Evolutionary conservation across 371 early-diverging fungal species (phyloP), one percentile per base, ranked within the genome.

Genomic region (Actinomortierella ambigua): DNA sequence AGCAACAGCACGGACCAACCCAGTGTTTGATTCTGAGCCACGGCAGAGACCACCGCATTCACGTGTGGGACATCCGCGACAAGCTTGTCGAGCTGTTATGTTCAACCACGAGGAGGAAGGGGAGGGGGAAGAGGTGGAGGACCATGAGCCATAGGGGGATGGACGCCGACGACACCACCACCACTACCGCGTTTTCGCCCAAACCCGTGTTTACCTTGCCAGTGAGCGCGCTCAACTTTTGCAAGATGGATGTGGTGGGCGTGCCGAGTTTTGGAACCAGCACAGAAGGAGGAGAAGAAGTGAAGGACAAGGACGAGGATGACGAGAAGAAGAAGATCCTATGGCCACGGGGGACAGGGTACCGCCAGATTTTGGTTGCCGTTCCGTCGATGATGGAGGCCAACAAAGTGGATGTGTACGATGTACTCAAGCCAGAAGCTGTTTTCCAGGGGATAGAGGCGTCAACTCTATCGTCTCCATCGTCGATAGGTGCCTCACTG

Each of bases 171-270:
- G 34, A 34, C 34, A 34, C 4, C 34, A 11, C 7, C 34, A 11
- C 4, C 34, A 34, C 7, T 11, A 11, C 4, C 34, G 11, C 34
- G 34, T 34, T 34, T 34, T 34, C 34, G 4, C 34, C 11, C 34
- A 34, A 34, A 34, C 70, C 66, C 0, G 20, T 69, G 5, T 60
- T 69, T 50, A 65, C 65, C 40, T 49, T 77, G 2, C 77, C 77
- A 0, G 77, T 77, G 42, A 77, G 73, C 42, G 73, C 75, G 9
- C 47, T 77, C n/a, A 77, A 73, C 40, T 77, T 77, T 50, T 77
- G 77, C 50, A 68, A 63, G 17, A 59, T 73, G 67, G 50, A 66
- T 2, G 39, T 65, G 20, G 43, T 75, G 23, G 53, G 56, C 4
- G 28, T 66, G 51, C 65, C 56, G n/a, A n/a, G n/a, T n/a, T n/a